These are phyloP conservation scores for Apiospora hydei DNA, from an alignment of 2,329 filamentous ascomycete species.

Conservation along the genomic window DNA sequence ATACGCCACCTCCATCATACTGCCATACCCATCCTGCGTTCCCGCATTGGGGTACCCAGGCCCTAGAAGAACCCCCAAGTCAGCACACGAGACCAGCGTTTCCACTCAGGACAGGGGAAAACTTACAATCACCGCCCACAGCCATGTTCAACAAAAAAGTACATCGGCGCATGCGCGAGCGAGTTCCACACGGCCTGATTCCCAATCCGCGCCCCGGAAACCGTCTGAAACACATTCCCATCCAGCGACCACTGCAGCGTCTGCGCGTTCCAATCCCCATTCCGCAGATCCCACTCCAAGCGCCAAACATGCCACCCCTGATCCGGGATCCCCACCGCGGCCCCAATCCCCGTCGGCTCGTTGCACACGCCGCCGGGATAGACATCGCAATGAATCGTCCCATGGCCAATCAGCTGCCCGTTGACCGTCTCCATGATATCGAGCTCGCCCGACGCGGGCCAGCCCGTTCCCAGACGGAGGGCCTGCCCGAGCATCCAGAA, in stretches of 20 bases:
- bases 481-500: conserved; percentile 53
- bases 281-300: conserved; percentile 53
- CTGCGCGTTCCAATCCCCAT: conserved; percentile 52
- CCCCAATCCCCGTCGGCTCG: conserved; percentile 45
- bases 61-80: too few relatives aligned
- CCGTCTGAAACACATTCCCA: conserved; percentile 51
- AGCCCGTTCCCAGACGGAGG: conserved; percentile 49
- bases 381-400: conserved; percentile 52
- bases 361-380: conserved; percentile 49
- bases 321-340: conserved; percentile 46
- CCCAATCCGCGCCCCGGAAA: conserved; percentile 52
- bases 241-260: conserved; percentile 58
- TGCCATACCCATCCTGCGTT: conserved; percentile 54
- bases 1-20: conserved; percentile 60
- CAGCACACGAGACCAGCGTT: too few relatives aligned
- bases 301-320: conserved; percentile 57
- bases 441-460: conserved; percentile 53
- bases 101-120: too few relatives aligned
- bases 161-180: conserved; percentile 51
- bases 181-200: conserved; percentile 52
- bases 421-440: conserved; percentile 55
- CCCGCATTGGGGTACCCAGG: conserved; percentile 55
- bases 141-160: conserved; percentile 56
- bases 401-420: conserved; percentile 44
- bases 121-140: conserved; percentile 49